These are phyloP conservation scores for Citrus glauca DNA, from an alignment of 345 rosid species.

Conservation along the genomic window DNA sequence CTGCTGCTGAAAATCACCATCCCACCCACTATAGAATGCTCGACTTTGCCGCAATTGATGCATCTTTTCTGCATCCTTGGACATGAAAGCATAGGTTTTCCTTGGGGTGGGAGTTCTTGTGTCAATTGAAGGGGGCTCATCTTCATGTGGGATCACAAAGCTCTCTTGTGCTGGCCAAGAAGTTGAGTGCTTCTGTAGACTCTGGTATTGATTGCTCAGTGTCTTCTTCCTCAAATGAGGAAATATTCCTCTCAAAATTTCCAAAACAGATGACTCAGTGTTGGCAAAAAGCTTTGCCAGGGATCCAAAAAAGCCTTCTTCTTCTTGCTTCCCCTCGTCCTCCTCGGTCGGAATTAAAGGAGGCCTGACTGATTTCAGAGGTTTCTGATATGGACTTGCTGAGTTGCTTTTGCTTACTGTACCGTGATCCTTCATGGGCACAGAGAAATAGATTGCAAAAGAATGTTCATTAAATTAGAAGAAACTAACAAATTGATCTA, in stretches of 20 bases:
- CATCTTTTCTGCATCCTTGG: constrained; percentile 85
- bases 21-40: constrained; percentile 70
- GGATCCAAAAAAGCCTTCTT: constrained; percentile 73
- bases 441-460: constrained; percentile 7
- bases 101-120: constrained; percentile 77
- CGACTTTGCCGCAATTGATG: constrained; percentile 85
- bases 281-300: constrained; percentile 49
- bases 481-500: not conserved
- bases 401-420: constrained; percentile 18
- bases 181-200: constrained; percentile 33
- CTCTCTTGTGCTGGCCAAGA: constrained; percentile 75
- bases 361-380: constrained; percentile 58
- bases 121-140: constrained; percentile 84
- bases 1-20: constrained; percentile 51
- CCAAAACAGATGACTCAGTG: constrained; percentile 50
- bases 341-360: constrained; percentile 69
- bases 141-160: constrained; percentile 67
- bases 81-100: constrained; percentile 92
- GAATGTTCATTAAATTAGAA: not conserved
- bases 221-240: constrained; percentile 56
- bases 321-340: constrained; percentile 74
- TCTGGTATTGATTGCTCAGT: constrained; percentile 31
- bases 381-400: constrained; percentile 43
- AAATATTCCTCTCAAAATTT: constrained; percentile 63
- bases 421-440: constrained; percentile 47